Evolutionary conservation across 768 basidiomycete genomes (phyloP), one percentile per base, ranked within the genome.

Genomic region (Naganishia vaughanmartiniae): DNA sequence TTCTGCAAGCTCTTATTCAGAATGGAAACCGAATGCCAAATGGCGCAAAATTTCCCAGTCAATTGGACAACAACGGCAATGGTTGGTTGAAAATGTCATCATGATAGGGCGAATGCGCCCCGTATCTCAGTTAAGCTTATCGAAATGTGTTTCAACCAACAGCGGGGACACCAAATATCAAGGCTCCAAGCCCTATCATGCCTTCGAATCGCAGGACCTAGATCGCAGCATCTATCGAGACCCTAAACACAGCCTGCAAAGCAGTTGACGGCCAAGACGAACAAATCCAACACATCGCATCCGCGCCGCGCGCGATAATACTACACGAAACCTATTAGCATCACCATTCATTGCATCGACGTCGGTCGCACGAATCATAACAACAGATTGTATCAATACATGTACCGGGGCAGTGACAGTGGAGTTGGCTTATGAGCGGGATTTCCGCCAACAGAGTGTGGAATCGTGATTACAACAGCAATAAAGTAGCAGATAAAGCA

Each of bases 51-150:
- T 54, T 67, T 19, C 53, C 66, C 19, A 67, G 53, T 56, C 66
- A 28, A 17, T 7, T 67, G 66, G 39, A 67, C 65, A 39, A 39
- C 65, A 66, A 66, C 65, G 65, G 65, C 60, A 63, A 63, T 63
- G 60, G 60, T 63, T 45, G 60, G 60, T 63, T 63, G 39, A 63
- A 63, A 45, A 63, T 63, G 60, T 63, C 60, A 17, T 63, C 60
- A 63, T 45, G n/a, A 26, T n/a, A 63, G 60, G 57, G 60, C 60
- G 60, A 21, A 26, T 63, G n/a, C 39, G 60, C 60, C 60, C 42
- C 39, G n/a, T 63, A 9, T 63, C 60, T 45, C 60, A 42, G 28
- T 24, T 63, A 42, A 63, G 60, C 60, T 63, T 63, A 63, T 63
- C 60, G 60, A 45, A 63, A 63, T 63, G 60, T 63, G 60, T 63